phyloP scores from a whole-genome alignment of 1,284 basidiomycete genomes.

The Ganoderma leucocontextum region DNA sequence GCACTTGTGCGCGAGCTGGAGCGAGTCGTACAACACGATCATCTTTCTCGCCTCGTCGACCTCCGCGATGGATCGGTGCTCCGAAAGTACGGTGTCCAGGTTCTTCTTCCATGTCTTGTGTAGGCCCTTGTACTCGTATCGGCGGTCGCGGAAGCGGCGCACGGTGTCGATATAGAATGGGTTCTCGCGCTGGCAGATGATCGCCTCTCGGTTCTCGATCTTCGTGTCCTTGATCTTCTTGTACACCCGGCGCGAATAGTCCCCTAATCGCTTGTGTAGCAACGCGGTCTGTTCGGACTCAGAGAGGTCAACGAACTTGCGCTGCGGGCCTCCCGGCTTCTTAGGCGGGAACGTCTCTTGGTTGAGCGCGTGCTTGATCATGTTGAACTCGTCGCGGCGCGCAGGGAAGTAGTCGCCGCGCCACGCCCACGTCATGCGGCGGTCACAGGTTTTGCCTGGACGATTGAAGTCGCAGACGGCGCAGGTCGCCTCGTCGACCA shows the following conservation, averaged over 20 bases:
- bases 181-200: constrained; percentile 98
- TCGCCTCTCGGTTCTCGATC: constrained; percentile 92
- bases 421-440: constrained; percentile 98
- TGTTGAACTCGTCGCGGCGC: constrained; percentile 97
- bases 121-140: constrained; percentile 99
- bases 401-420: constrained; percentile 99
- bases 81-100: constrained; percentile 78
- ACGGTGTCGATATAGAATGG: constrained; percentile 99
- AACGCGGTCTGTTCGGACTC: constrained; percentile 90
- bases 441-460: constrained; percentile 94
- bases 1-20: constrained; percentile 99
- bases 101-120: constrained; percentile 99
- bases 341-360: constrained; percentile 93
- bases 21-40: constrained; percentile 99
- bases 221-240: constrained; percentile 99
- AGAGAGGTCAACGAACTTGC: constrained; percentile 89
- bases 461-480: constrained; percentile 99
- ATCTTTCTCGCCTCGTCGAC: constrained; percentile 99
- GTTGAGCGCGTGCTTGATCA: constrained; percentile 97
- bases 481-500: constrained; percentile 96
- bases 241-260: constrained; percentile 99
- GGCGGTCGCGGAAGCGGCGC: constrained; percentile 95
- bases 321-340: constrained; percentile 74
- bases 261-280: constrained; percentile 95
- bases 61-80: constrained; percentile 81